Base-by-base conservation (phyloP, 1,284 basidiomycete genomes). In the Moesziomyces parantarcticus region DNA sequence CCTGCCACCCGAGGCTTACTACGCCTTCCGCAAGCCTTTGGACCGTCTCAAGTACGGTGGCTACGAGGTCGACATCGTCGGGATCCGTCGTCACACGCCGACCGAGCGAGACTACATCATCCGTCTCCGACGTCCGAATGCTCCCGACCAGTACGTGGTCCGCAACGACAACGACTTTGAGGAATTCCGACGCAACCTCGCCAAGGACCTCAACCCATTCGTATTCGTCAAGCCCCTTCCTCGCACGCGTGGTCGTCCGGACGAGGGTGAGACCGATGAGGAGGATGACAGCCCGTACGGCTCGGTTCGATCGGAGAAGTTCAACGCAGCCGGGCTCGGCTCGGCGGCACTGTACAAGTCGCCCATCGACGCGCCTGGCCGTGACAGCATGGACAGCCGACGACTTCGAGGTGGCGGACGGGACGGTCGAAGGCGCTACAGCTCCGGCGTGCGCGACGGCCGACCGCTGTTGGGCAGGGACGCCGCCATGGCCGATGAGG, bases 131-230 rank as follows among this genome's bases (percentile, higher is more conserved):
- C 70, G 78, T n/a, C 79, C 75, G 42, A 77, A 79, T 45, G 74
- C 72, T 5, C 58, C 71, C 18, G 72, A 77, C 40, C 61, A 72
- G 58, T 79, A 69, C 46, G 79, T 82, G 1, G 75, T 82, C 41
- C 74, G 80, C 39, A 80, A 75, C 67, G 80, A 82, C 57, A 57
- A 60, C 44, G 80, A 82, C 66, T 82, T 78, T 36, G 71, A 76
- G 29, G 74, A 81, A 54, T 81, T 70, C 68, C 68, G 60, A 9
- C 60, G 56, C 43, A 76, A 76, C 49, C 74, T 82, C 14, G 42
- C 71, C 23, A 58, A 73, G 39, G 80, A 82, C 41, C 70, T 82
- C 9, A 77, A 60, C 29, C 70, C 75, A 1, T 76, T 61, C 43
- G 67, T 59, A 32, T 76, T 76, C 42, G 71, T 82, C 55, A 71